Evolutionary conservation across 2,329 filamentous ascomycete genomes (phyloP), one percentile per base, ranked within the genome.

Genomic region (Colletotrichum acutatum): DNA sequence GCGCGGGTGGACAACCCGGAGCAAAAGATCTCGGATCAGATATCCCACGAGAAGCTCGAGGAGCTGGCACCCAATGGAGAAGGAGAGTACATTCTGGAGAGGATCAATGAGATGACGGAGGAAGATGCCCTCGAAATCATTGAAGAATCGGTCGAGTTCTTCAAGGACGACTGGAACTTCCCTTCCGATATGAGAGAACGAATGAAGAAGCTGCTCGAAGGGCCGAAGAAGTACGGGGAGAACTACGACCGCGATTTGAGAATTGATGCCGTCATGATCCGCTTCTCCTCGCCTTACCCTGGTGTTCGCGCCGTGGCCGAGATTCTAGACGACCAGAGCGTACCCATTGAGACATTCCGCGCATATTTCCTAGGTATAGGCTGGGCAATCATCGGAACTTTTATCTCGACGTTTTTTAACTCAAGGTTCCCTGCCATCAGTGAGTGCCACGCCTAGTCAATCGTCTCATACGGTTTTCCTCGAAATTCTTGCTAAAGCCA

Each of bases 81-180:
- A 72, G 77, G 75, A n/a, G 82, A 84, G 22, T 84, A 84, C 74
- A 83, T 86, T 64, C 76, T 84, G 26, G 79, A 80, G 42, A 83
- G 80, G 75, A 82, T 86, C 75, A 83, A 84, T 73, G 78, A 74
- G 74, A 85, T 86, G 83, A 79, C 76, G 56, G 83, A 84, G 77
- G 83, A 84, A 32, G 83, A 85, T 67, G 84, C 84, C 0, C 32
- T 84, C 5, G 81, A 78, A 30, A 84, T 85, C 61, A 72, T 86
- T 9, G 67, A 76, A 2, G 83, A 85, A 74, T 78, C 81, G 0
- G 75, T 83, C 62, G 76, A 78, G 22, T 85, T 85, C 74, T 83
- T 84, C 72, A 76, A 78, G 26, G 84, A 85, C 66, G 84, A 86
- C 75, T 85, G 83, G 82, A 85, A 85, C 75, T 85, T 86, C 52